Conservation (phyloP, 148 eudicot genomes). For the Linanthus parryae region DNA sequence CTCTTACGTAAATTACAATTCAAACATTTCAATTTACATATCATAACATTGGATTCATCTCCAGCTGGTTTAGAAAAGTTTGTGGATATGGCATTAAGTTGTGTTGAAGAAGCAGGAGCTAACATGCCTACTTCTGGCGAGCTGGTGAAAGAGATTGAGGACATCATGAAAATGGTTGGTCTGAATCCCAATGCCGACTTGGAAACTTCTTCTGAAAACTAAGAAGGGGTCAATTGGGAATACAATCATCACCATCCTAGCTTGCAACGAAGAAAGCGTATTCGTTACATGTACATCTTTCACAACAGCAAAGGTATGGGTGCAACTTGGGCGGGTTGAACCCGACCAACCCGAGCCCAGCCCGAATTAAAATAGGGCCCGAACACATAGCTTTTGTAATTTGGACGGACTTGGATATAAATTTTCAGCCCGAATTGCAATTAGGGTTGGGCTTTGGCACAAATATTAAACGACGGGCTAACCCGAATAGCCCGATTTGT, state of each 20-base stretch:
- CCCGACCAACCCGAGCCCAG: too few relatives aligned
- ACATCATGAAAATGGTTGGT: slow-evolving; percentile 40
- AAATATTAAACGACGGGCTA: too few relatives aligned
- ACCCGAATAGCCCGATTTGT: too few relatives aligned
- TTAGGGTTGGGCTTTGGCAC: too few relatives aligned
- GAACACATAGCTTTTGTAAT: too few relatives aligned
- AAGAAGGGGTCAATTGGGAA: slow-evolving; percentile 25
- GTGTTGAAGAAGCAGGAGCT: slow-evolving; percentile 47
- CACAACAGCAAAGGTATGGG: slow-evolving; percentile 11
- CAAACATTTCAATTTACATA: too few relatives aligned
- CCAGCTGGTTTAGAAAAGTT: slow-evolving; percentile 43
- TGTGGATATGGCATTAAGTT: slow-evolving; percentile 46
- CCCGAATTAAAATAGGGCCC: too few relatives aligned
- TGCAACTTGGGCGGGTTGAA: too few relatives aligned
- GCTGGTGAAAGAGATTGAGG: slow-evolving; percentile 61
- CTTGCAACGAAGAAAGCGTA: slow-evolving; percentile 31
- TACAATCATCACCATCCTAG: slow-evolving; percentile 29
- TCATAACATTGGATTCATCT: too few relatives aligned
- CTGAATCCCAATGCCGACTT: slow-evolving; percentile 40
- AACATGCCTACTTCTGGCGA: slow-evolving; percentile 54
- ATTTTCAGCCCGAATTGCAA: too few relatives aligned
- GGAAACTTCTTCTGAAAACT: slow-evolving; percentile 40
- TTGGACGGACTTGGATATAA: too few relatives aligned
- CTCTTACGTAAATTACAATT: too few relatives aligned
- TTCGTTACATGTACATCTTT: slow-evolving; percentile 25